Conservation (phyloP, 352 stramenopile species). For the Globisporangium takayamanum region DNA sequence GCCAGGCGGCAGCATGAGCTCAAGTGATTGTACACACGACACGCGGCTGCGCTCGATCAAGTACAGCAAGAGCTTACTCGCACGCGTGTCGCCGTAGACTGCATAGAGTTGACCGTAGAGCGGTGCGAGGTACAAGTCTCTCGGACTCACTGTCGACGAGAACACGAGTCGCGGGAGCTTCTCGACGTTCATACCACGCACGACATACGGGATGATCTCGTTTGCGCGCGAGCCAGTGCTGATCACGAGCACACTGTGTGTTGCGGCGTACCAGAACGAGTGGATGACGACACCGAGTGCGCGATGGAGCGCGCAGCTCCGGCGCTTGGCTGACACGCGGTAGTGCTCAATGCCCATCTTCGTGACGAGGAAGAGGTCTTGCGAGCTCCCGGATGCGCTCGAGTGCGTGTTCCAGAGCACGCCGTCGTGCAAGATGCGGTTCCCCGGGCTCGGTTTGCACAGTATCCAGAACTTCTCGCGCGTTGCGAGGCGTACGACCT, state of each 20-base stretch:
- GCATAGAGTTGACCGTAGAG: slow-evolving; percentile 68
- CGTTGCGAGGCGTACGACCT: slow-evolving; percentile 46
- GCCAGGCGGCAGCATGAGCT: slow-evolving; percentile 56
- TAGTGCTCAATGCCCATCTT: slow-evolving; percentile 74
- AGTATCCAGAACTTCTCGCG: slow-evolving; percentile 58
- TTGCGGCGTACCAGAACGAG: slow-evolving; percentile 66
- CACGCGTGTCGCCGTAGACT: slow-evolving; percentile 50
- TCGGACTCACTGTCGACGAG: slow-evolving; percentile 39
- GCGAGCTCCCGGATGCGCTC: slow-evolving; percentile 30
- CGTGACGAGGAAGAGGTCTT: slow-evolving; percentile 74
- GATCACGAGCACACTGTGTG: slow-evolving; percentile 57
- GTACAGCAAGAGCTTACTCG: slow-evolving; percentile 69
- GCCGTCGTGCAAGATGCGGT: slow-evolving; percentile 50
- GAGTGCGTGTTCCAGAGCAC: slow-evolving; percentile 67
- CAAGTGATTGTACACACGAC: slow-evolving; percentile 65
- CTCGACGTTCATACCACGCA: slow-evolving; percentile 50
- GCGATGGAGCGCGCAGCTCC: slow-evolving; percentile 47
- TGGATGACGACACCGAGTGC: slow-evolving; percentile 55
- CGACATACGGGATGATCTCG: slow-evolving; percentile 65
- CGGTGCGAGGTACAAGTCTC: slow-evolving; percentile 52
- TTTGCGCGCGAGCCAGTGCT: slow-evolving; percentile 69
- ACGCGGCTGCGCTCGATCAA: slow-evolving; percentile 53
- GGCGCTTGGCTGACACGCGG: slow-evolving; percentile 51
- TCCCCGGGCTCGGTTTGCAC: slow-evolving; percentile 58
- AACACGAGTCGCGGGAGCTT: slow-evolving; percentile 73